These are phyloP conservation scores for Rubia tinctorum DNA, from an alignment of 305 asterid genomes.

Conservation along the genomic window DNA sequence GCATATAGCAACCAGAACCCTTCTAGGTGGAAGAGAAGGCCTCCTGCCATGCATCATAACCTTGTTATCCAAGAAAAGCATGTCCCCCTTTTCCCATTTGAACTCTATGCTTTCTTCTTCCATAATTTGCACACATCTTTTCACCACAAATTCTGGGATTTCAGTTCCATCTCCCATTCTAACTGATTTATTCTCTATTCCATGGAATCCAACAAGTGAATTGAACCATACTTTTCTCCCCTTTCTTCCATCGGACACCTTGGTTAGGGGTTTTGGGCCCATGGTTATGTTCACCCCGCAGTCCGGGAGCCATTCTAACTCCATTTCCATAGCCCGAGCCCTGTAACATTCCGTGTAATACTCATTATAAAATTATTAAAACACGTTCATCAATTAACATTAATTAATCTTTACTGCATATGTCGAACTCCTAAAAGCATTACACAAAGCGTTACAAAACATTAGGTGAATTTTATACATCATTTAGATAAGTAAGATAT, in stretches of 20 bases:
- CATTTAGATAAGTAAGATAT: too few species aligned
- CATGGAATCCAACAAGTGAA: constrained; percentile 59
- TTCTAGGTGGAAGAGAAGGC: constrained; percentile 78
- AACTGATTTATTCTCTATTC: constrained; percentile 71
- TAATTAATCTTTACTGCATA: too few species aligned
- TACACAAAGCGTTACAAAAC: too few species aligned
- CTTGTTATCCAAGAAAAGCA: constrained; percentile 60
- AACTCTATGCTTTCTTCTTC: constrained; percentile 88
- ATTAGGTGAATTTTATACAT: too few species aligned
- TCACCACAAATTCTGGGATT: constrained; percentile 48
- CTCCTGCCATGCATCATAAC: constrained; percentile 78
- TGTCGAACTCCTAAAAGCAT: too few species aligned
- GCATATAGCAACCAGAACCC: constrained; percentile 70
- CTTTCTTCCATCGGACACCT: constrained; percentile 16
- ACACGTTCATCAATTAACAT: too few species aligned
- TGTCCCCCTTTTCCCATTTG: constrained; percentile 76
- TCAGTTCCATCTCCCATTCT: constrained; percentile 68
- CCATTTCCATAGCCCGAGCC: constrained; percentile 55
- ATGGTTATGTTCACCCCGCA: constrained; percentile 53
- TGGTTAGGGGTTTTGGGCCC: constrained; percentile 43
- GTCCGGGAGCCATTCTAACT: constrained; percentile 67
- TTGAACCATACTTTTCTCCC: constrained; percentile 20
- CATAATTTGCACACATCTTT: constrained; percentile 67
- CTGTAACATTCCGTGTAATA: neutral
- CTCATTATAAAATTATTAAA: too few species aligned